These are phyloP conservation scores for Candida nemodendra DNA, from an alignment of 805 yeast genomes.

Conservation along the genomic window DNA sequence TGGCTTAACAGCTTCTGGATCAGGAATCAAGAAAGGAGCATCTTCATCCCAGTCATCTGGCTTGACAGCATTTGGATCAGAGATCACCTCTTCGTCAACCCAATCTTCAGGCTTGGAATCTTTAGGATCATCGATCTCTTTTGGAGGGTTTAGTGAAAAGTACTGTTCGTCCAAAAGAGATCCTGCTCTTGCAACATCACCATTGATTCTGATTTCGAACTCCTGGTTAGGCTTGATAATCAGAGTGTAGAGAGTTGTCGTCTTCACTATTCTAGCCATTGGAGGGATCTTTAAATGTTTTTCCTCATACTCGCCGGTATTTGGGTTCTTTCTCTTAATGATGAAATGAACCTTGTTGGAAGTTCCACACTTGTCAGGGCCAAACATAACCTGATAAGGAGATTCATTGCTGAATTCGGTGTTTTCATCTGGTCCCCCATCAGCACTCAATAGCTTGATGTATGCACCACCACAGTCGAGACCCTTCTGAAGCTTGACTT, in stretches of 20 bases:
- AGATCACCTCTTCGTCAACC: conserved; percentile 68
- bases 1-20: conserved; percentile 69
- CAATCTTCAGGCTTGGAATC: conserved; percentile 76
- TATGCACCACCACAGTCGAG: conserved; percentile 89
- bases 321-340: conserved; percentile 55
- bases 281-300: conserved; percentile 71
- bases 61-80: conserved; percentile 66
- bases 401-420: conserved; percentile 58
- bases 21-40: conserved; percentile 62
- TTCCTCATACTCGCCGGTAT: conserved; percentile 59
- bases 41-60: conserved; percentile 86
- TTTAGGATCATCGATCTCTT: conserved; percentile 52
- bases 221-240: conserved; percentile 62
- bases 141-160: conserved; percentile 66
- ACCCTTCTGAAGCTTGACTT: conserved; percentile 78
- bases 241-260: conserved; percentile 73
- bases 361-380: conserved; percentile 88
- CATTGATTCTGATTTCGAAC: conserved; percentile 81
- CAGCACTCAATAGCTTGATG: conserved; percentile 61
- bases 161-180: conserved; percentile 52
- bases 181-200: conserved; percentile 70
- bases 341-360: conserved; percentile 80
- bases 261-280: conserved; percentile 53
- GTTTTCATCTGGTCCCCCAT: conserved; percentile 33
- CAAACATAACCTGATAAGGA: conserved; percentile 87